Evolutionary conservation across 495 filamentous ascomycete species (phyloP).

Genomic region (Hypoxylon trugodes): DNA sequence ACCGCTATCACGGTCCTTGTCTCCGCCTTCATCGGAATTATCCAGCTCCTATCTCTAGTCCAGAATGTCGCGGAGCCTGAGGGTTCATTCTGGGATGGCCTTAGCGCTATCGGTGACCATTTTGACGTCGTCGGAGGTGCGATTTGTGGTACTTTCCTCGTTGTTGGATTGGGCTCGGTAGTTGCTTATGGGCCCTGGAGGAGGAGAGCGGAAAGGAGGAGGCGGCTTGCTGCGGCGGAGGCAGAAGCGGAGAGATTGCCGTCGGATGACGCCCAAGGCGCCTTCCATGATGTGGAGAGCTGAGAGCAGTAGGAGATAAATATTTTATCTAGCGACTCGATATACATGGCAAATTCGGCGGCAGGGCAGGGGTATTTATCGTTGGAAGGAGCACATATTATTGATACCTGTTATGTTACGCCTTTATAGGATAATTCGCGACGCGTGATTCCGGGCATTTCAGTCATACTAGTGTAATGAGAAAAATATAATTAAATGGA

Average conservation of each 20-base stretch:
- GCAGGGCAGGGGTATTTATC: no score
- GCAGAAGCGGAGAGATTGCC: conserved; percentile 10
- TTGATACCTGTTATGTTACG: no score
- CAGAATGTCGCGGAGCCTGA: conserved; percentile 75
- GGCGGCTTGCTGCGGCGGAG: neutral
- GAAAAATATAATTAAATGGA: no score
- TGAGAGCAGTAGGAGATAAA: neutral
- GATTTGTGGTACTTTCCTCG: conserved; percentile 83
- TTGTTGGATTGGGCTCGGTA: conserved; percentile 76
- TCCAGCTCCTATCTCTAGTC: conserved; percentile 82
- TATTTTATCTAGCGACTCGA: neutral
- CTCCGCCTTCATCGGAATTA: conserved; percentile 81
- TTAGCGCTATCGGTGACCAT: conserved; percentile 75
- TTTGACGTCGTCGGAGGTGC: conserved; percentile 87
- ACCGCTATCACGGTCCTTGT: conserved; percentile 89
- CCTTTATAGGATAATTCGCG: no score
- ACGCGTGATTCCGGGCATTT: no score
- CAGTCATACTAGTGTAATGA: no score
- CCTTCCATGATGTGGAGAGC: conserved; percentile 26
- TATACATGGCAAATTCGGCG: neutral
- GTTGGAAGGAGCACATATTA: no score
- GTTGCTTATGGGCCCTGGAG: conserved; percentile 82
- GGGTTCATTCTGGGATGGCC: conserved; percentile 87
- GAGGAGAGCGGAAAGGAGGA: conserved; percentile 48
- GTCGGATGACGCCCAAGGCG: conserved; percentile 20